phyloP scores from a whole-genome alignment of 164 flowering plant genomes.

The Vitis cinerea region DNA sequence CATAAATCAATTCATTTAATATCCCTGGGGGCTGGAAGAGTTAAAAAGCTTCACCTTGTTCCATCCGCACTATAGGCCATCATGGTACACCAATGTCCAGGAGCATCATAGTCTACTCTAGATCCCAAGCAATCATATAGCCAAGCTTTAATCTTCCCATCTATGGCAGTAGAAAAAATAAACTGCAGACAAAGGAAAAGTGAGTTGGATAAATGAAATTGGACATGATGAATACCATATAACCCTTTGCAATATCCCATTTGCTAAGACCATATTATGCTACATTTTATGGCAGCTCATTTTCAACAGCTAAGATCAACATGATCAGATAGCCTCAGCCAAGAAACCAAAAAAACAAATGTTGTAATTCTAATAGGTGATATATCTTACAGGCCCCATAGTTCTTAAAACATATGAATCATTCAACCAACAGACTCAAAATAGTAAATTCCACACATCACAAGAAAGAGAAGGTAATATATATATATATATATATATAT shows the following conservation, averaged over 20 bases:
- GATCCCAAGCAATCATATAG: conserved; percentile 51
- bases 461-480: too few relatives aligned
- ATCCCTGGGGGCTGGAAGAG: neutral
- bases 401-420: too few relatives aligned
- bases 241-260: neutral
- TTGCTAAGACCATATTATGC: neutral
- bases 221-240: neutral
- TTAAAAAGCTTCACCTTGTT: conserved; percentile 30
- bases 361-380: too few relatives aligned
- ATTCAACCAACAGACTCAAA: too few relatives aligned
- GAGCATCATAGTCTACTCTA: conserved; percentile 59
- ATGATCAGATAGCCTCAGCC: too few relatives aligned
- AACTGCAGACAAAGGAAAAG: conserved; percentile 33
- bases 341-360: too few relatives aligned
- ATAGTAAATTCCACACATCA: too few relatives aligned
- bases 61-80: conserved; percentile 68
- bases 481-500: too few relatives aligned
- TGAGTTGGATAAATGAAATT: conserved; percentile 1
- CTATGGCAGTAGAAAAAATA: conserved; percentile 54
- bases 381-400: too few relatives aligned
- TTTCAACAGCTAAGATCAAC: too few relatives aligned
- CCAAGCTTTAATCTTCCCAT: conserved; percentile 69
- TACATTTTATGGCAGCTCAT: too few relatives aligned
- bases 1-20: neutral
- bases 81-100: conserved; percentile 47